phyloP scores from a whole-genome alignment of 176 grass and related monocot species.

The Bolboschoenus planiculmis region DNA sequence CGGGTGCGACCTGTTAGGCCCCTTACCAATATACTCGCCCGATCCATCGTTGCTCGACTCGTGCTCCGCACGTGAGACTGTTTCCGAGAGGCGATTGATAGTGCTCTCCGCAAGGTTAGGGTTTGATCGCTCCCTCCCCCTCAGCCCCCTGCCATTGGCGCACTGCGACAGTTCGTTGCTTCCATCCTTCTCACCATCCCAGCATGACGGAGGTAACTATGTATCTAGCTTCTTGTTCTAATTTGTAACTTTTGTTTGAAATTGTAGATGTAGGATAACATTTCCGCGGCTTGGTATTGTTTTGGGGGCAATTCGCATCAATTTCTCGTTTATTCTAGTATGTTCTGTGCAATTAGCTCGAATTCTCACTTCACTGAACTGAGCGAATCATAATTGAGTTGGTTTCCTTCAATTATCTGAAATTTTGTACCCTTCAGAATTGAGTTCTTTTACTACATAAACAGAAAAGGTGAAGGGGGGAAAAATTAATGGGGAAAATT shows the following conservation, averaged over 20 bases:
- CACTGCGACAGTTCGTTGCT: background rate
- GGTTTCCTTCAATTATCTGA: slow-evolving; percentile 11
- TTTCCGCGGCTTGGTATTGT: background rate
- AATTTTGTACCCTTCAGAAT: slow-evolving; percentile 10
- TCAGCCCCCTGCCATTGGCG: background rate
- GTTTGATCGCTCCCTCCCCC: background rate
- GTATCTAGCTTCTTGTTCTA: background rate
- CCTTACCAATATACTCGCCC: background rate
- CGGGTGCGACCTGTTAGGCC: background rate
- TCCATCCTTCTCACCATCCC: slow-evolving; percentile 1
- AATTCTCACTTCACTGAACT: background rate
- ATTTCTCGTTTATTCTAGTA: background rate
- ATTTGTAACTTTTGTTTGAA: background rate
- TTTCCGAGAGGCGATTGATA: background rate
- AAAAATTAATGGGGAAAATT: background rate
- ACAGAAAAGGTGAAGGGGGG: background rate
- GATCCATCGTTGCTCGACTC: background rate
- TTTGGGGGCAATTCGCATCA: background rate
- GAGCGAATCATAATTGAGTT: background rate
- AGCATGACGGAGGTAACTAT: slow-evolving; percentile 28
- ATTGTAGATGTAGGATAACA: background rate
- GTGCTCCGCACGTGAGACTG: background rate
- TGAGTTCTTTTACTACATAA: background rate
- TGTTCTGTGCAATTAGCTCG: background rate
- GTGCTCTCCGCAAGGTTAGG: background rate